phyloP scores from a whole-genome alignment of 371 early-diverging fungal genomes.

The Catenaria anguillulae region DNA sequence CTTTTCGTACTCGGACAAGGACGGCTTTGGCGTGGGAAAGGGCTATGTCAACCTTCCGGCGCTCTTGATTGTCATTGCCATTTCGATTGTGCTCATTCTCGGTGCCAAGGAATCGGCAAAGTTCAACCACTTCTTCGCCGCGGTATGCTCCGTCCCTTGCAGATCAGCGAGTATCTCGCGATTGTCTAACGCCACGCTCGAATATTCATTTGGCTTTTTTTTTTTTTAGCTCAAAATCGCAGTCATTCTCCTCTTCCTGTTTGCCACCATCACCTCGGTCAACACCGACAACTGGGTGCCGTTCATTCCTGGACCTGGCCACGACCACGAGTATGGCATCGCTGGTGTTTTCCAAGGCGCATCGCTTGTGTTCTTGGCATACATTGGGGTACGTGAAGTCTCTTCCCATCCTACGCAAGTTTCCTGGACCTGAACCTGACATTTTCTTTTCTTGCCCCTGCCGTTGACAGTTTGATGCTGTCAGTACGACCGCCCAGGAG shows the following conservation, averaged over 20 bases:
- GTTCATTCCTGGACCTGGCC: slow-evolving; percentile 49
- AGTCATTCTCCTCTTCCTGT: slow-evolving; percentile 60
- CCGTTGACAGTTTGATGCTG: slow-evolving; percentile 47
- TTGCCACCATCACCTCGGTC: slow-evolving; percentile 43
- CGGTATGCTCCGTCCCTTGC: slow-evolving; percentile 62
- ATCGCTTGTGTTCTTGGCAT: slow-evolving; percentile 71
- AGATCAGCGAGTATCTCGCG: slow-evolving; percentile 52
- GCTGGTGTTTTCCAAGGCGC: slow-evolving; percentile 58
- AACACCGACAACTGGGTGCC: slow-evolving; percentile 52
- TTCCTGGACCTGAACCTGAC: neutral
- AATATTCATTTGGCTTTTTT: no score
- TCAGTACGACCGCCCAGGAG: slow-evolving; percentile 77
- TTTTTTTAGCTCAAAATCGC: slow-evolving; percentile 62
- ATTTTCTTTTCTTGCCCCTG: slow-evolving; percentile 38
- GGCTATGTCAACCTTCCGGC: slow-evolving; percentile 53
- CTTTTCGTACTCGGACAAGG: no score
- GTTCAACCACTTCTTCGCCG: slow-evolving; percentile 54
- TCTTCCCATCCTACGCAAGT: slow-evolving; percentile 26
- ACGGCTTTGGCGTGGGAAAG: slow-evolving; percentile 20
- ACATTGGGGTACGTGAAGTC: slow-evolving; percentile 61
- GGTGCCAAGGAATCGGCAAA: slow-evolving; percentile 59
- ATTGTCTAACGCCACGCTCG: slow-evolving; percentile 43
- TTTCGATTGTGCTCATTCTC: slow-evolving; percentile 38
- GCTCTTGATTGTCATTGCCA: slow-evolving; percentile 39
- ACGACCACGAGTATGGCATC: slow-evolving; percentile 12